Conservation (phyloP, 164 flowering plant genomes). For the Berberis thunbergii region DNA sequence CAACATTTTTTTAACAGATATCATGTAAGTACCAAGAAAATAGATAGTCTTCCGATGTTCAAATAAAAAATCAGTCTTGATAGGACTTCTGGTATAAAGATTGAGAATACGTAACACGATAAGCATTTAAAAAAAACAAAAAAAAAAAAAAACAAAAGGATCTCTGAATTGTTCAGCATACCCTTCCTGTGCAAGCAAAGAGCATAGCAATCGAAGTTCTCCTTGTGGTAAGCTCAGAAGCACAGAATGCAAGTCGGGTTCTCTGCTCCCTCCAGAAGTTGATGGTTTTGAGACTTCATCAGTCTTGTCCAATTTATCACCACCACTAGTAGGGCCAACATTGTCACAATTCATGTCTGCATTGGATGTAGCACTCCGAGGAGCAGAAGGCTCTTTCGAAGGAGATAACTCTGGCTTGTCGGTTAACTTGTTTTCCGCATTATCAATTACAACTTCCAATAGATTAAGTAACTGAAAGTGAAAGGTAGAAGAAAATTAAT, state of each 20-base stretch:
- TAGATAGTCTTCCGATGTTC: too few relatives aligned
- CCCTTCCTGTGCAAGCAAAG: constrained; percentile 98
- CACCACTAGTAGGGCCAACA: constrained; percentile 23
- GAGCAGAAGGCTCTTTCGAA: constrained; percentile 42
- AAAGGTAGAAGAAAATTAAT: constrained; percentile 1
- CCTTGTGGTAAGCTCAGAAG: constrained; percentile 52
- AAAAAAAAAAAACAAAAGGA: too few relatives aligned
- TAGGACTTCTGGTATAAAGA: too few relatives aligned
- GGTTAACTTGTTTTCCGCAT: constrained; percentile 51
- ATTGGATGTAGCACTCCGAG: constrained; percentile 32
- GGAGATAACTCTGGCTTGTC: constrained; percentile 31
- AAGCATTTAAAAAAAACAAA: too few relatives aligned
- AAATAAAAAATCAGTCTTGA: too few relatives aligned
- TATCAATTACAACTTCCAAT: constrained; percentile 74
- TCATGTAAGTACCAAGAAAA: too few relatives aligned
- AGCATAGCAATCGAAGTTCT: constrained; percentile 83
- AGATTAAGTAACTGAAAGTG: constrained; percentile 63
- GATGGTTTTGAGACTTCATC: constrained; percentile 31
- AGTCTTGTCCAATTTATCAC: constrained; percentile 21
- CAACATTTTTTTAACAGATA: too few relatives aligned
- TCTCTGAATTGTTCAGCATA: constrained; percentile 15
- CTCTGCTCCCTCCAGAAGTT: constrained; percentile 28
- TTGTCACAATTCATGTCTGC: constrained; percentile 33
- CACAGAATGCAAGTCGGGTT: constrained; percentile 33
- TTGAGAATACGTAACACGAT: too few relatives aligned